phyloP scores from a whole-genome alignment of 148 eudicot species.

The Selenicereus undatus region DNA sequence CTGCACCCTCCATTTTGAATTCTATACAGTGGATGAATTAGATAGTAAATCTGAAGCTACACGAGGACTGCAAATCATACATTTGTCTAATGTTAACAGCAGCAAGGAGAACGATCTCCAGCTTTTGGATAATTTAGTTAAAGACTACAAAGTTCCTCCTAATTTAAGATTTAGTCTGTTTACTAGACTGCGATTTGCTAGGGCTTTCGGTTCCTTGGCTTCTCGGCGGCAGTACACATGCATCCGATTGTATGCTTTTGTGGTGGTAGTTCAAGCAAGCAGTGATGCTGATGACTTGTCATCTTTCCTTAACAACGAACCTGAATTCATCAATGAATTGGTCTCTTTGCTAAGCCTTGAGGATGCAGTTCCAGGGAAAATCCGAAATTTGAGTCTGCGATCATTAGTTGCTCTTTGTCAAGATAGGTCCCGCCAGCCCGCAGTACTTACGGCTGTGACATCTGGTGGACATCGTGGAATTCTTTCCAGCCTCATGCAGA shows the following conservation, averaged over 20 bases:
- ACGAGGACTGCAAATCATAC: conserved; percentile 74
- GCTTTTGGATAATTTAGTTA: conserved; percentile 63
- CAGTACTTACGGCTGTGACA: conserved; percentile 86
- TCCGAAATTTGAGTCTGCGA: conserved; percentile 71
- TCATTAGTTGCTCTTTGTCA: conserved; percentile 92
- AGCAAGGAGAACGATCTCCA: conserved; percentile 66
- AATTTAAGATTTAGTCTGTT: conserved; percentile 73
- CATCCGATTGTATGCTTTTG: conserved; percentile 86
- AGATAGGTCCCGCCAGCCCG: conserved; percentile 85
- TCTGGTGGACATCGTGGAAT: conserved; percentile 99
- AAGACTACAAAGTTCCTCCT: conserved; percentile 63
- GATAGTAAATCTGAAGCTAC: conserved; percentile 32
- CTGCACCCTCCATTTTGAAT: conserved; percentile 87
- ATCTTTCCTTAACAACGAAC: conserved; percentile 84
- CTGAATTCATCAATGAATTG: conserved; percentile 93
- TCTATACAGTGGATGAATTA: conserved; percentile 59
- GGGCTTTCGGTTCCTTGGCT: conserved; percentile 71
- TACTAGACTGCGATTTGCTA: conserved; percentile 87
- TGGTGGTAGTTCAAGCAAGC: conserved; percentile 88
- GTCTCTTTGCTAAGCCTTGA: conserved; percentile 79
- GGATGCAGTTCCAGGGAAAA: conserved; percentile 77
- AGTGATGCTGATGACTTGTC: conserved; percentile 69
- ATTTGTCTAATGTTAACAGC: conserved; percentile 53
- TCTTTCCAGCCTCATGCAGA: conserved; percentile 97
- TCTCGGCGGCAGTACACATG: conserved; percentile 79